A percentile compares a stretch with the other conserved stretches of the same genome.
phyloP scores from a whole-genome alignment of 768 basidiomycete species.

The Arthromyces matolae region DNA sequence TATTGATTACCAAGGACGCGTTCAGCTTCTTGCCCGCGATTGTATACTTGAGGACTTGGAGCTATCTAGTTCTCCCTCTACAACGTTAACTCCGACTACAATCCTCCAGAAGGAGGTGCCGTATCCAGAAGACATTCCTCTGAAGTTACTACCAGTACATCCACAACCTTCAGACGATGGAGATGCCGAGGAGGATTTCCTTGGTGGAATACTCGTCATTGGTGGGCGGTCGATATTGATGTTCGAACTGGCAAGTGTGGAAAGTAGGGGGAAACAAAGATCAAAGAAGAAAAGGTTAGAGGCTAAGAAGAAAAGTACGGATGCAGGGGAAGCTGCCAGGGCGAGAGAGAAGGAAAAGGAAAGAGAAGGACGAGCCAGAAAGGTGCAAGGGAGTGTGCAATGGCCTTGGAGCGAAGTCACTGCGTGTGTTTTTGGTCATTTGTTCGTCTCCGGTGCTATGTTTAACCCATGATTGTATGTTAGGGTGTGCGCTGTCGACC shows the following conservation, averaged over 20 bases:
- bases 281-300: constrained; percentile 54
- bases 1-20: constrained; percentile 54
- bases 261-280: constrained; percentile 47
- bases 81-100: constrained; percentile 46
- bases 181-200: constrained; percentile 32
- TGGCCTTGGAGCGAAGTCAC: constrained; percentile 78
- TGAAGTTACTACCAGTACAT: constrained; percentile 39
- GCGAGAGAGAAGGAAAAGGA: constrained; percentile 58
- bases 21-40: constrained; percentile 64
- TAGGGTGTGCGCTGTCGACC: constrained; percentile 49
- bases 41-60: constrained; percentile 47
- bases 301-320: constrained; percentile 44
- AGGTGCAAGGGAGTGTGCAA: constrained; percentile 50
- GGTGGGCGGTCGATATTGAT: constrained; percentile 65
- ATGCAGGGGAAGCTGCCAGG: constrained; percentile 37
- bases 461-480: constrained; percentile 2
- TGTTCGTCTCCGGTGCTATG: not conserved
- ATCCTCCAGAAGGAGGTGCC: constrained; percentile 51
- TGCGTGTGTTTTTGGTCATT: constrained; percentile 41
- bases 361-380: constrained; percentile 50
- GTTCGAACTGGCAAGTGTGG: constrained; percentile 50
- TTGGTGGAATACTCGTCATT: constrained; percentile 69
- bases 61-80: constrained; percentile 44
- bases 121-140: constrained; percentile 34
- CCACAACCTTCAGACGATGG: constrained; percentile 26